Base-by-base conservation (phyloP, 495 filamentous ascomycete species). In the Hypoxylon rickii region DNA sequence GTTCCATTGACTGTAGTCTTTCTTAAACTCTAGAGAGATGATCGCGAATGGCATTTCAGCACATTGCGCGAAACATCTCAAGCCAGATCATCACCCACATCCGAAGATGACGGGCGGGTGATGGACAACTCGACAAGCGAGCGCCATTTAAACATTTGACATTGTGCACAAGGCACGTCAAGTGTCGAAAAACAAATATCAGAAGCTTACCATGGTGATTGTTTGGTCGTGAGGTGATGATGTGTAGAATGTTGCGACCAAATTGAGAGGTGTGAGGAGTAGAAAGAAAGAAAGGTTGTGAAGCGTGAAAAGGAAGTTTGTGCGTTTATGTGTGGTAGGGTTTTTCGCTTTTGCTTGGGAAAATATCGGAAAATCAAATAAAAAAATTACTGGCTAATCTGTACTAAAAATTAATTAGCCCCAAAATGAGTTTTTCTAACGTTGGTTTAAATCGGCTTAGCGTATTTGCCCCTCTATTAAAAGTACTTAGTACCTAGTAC, bases 21-120 rank as follows among this genome's bases (percentile, higher is more conserved):
- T 83, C 82, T 84, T 89, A 78, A 86, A 91, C 90, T 95, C 90
- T 96, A 96, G 76, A 86, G 88, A 91, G 87, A 80, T 54, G 43
- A 51, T 77, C 75, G 73, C 70, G 76, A 79, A 74, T 66, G 69
- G 79, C 83, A 79, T 87, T 81, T 75, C 83, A 78, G 76, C 81
- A 70, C 75, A 75, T 75, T 62, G 43, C 51, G 32, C 41, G 43
- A 62, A 58, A 65, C 71, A 71, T 78, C 88, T 92, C 89, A 87
- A 92, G 89, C 87, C 89, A 89, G 76, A 79, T 88, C 85, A 81
- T 88, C 84, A 83, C 83, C 81, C 76, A 77, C 68, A 73, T 76
- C 76, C 73, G 68, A 64, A 69, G 69, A 74, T 71, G 72, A 70
- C 65, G 70, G 75, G 75, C 72, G 79, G 80, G 78, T 74, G 58